phyloP scores from a whole-genome alignment of 75 land plant species.

The Sequoiadendron giganteum region DNA sequence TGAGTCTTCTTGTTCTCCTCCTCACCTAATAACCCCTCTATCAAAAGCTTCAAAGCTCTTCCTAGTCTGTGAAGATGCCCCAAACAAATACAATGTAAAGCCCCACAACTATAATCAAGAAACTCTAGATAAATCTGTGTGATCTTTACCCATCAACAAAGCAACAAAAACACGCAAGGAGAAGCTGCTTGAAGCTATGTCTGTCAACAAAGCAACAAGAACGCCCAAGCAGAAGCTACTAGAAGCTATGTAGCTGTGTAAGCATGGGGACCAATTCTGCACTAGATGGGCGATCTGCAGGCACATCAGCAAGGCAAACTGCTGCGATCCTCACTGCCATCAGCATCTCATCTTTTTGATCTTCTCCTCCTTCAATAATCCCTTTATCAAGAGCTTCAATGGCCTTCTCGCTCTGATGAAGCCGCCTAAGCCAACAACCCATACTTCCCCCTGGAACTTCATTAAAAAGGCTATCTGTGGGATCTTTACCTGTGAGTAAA shows the following conservation, averaged over 20 bases:
- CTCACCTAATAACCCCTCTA: slow-evolving; percentile 39
- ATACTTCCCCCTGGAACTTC: slow-evolving; percentile 45
- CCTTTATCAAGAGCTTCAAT: slow-evolving; percentile 55
- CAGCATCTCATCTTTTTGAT: slow-evolving; percentile 74
- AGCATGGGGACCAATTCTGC: slow-evolving; percentile 77
- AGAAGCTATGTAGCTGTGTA: slow-evolving; percentile 67
- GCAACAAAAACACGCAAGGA: neutral
- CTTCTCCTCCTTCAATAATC: slow-evolving; percentile 48
- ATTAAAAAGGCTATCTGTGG: slow-evolving; percentile 49
- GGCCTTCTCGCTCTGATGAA: slow-evolving; percentile 72
- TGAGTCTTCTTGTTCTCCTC: slow-evolving; percentile 54
- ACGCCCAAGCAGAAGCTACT: neutral
- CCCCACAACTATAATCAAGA: slow-evolving; percentile 7
- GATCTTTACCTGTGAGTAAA: slow-evolving; percentile 68
- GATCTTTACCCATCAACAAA: neutral
- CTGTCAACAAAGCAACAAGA: neutral
- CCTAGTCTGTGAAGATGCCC: slow-evolving; percentile 58
- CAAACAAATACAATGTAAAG: slow-evolving; percentile 42
- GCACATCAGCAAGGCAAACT: slow-evolving; percentile 57
- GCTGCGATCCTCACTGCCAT: slow-evolving; percentile 75
- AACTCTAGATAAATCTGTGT: neutral
- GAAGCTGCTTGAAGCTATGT: slow-evolving; percentile 44
- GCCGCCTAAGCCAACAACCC: slow-evolving; percentile 56
- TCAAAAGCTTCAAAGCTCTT: slow-evolving; percentile 56
- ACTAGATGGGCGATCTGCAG: slow-evolving; percentile 75